Evolutionary conservation across 148 eudicot species (phyloP), one percentile per base, ranked within the genome.

Genomic region (Rheum nobile): DNA sequence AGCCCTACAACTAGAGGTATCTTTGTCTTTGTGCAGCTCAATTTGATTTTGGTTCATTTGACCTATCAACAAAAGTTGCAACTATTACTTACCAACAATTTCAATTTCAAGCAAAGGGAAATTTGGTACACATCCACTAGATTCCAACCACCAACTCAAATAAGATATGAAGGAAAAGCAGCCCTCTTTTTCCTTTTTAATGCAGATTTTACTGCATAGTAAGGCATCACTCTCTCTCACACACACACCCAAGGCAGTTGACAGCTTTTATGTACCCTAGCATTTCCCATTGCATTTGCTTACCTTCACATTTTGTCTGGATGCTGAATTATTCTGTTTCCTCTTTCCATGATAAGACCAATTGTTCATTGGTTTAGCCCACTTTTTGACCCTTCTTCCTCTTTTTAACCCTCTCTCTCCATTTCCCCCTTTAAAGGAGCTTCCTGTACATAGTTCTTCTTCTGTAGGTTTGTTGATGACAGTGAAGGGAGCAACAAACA

Each of bases 271-370:
- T 61, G 37, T 28, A 61, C 68, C 68, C 37, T 31, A 61, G 68
- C 37, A 61, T 10, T 61, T 29, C n/a, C 68, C 39, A 37, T 37
- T 37, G 39, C 39, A 37, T 37, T 37, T 37, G 39, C n/a, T 29
- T 61, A 37, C 68, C 37, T 26, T 61, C 43, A 69, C 72, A 37
- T 37, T 38, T 69, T 69, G 43, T 37, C 41, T 17, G 71, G 43
- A n/a, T 68, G 43, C 71, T 34, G 44, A 68, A 68, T 68, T 68
- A 68, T 68, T 68, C 71, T 68, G 71, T 21, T 68, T 34, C 71
- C 71, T 68, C 13, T 38, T 68, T 34, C 31, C 43, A 38, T 69
- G 72, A 69, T 69, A 41, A 38, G 72, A 69, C 72, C 72, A 69
- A 19, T n/a, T 69, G 26, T 29, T 69, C 47, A 69, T 69, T 69